phyloP scores from a whole-genome alignment of 306 rosid genomes.

The Cicer bijugum region DNA sequence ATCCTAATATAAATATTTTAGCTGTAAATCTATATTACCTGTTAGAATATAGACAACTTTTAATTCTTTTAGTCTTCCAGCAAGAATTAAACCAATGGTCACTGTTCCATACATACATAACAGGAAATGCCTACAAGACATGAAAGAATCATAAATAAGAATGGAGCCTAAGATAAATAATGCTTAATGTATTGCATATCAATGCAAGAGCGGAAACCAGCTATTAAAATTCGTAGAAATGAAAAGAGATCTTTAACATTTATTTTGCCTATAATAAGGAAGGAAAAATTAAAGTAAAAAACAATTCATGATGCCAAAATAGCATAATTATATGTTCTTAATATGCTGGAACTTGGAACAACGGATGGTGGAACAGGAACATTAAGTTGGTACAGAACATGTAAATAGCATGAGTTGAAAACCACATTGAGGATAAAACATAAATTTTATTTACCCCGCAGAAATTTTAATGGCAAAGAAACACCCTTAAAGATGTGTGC shows the following conservation, averaged over 20 bases:
- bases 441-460: slow-evolving; percentile 3
- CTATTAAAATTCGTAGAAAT: slow-evolving; percentile 35
- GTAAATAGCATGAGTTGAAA: slow-evolving; percentile 16
- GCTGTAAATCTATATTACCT: slow-evolving; percentile 56
- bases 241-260: slow-evolving; percentile 27
- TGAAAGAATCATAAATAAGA: slow-evolving; percentile 43
- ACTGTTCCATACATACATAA: slow-evolving; percentile 81
- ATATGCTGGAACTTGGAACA: not conserved
- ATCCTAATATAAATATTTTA: slow-evolving; percentile 18
- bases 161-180: slow-evolving; percentile 33
- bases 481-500: slow-evolving; percentile 17
- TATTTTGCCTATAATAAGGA: not conserved
- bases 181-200: slow-evolving; percentile 14
- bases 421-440: not conserved
- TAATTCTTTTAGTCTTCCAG: slow-evolving; percentile 75
- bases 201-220: slow-evolving; percentile 33
- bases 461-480: slow-evolving; percentile 15
- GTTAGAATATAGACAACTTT: slow-evolving; percentile 71
- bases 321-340: not conserved
- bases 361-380: slow-evolving; percentile 14
- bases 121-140: slow-evolving; percentile 83
- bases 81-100: slow-evolving; percentile 71
- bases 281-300: not conserved
- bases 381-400: slow-evolving; percentile 17
- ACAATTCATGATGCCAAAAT: slow-evolving; percentile 5